A percentile compares a stretch with the other conserved stretches of the same genome.
Evolutionary conservation across 179 eudicot genomes (phyloP).

Genomic region (Gypsophila paniculata): DNA sequence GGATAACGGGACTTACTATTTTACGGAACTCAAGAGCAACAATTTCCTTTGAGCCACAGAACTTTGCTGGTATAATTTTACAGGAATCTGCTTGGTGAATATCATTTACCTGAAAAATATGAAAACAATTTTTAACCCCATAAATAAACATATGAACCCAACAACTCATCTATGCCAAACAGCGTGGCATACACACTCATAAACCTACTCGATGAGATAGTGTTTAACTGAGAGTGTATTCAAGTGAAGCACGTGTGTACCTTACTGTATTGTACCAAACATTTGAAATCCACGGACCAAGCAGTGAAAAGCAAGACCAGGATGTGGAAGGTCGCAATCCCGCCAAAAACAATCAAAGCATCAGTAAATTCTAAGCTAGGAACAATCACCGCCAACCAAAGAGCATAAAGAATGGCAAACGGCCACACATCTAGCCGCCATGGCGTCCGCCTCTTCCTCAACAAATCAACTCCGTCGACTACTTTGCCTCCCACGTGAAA

Average conservation of each 20-base stretch:
- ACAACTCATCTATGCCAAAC: background rate
- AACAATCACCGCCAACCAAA: constrained; percentile 50
- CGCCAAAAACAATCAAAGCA: constrained; percentile 62
- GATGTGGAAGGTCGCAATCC: constrained; percentile 49
- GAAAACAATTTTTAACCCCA: constrained; percentile 2
- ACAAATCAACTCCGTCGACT: constrained; percentile 74
- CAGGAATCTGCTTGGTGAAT: constrained; percentile 76
- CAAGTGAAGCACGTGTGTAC: constrained; percentile 27
- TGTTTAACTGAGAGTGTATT: too few relatives aligned
- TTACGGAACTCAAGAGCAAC: constrained; percentile 69
- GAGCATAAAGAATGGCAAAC: constrained; percentile 53
- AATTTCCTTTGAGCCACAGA: constrained; percentile 86
- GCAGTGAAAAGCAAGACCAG: constrained; percentile 72
- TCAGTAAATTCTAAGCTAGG: constrained; percentile 68
- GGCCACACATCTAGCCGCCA: constrained; percentile 91
- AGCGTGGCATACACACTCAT: background rate
- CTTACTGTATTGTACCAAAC: constrained; percentile 70
- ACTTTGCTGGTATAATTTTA: constrained; percentile 88
- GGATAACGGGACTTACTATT: constrained; percentile 33
- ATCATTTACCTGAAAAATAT: constrained; percentile 55
- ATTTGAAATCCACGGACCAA: constrained; percentile 92
- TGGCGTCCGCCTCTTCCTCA: constrained; percentile 49
- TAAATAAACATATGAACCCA: background rate
- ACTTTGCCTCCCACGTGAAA: constrained; percentile 84
- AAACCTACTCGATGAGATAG: too few relatives aligned